Conservation (phyloP, 176 grass and related monocot species). For the Triticum urartu region DNA sequence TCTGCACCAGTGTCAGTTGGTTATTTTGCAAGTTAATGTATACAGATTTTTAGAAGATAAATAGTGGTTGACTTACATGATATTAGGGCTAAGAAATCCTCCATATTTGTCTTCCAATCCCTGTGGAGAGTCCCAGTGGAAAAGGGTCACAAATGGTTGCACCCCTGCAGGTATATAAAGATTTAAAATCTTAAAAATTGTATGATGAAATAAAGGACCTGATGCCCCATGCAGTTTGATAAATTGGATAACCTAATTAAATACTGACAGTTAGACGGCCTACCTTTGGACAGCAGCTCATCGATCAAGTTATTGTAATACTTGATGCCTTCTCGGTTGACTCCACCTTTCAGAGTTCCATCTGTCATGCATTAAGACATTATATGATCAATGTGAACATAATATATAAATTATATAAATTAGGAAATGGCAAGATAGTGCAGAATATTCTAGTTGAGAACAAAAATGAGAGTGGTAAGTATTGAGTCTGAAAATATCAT, state of each 20-base stretch:
- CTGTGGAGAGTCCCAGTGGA: slow-evolving; percentile 60
- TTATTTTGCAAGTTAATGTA: neutral
- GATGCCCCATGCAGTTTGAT: neutral
- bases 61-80: slow-evolving; percentile 33
- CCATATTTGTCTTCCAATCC: slow-evolving; percentile 51
- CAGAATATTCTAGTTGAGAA: neutral
- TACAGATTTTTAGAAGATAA: neutral
- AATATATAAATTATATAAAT: neutral
- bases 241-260: neutral
- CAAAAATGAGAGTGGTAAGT: neutral
- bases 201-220: neutral
- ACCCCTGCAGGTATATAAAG: slow-evolving; percentile 18
- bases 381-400: neutral
- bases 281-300: slow-evolving; percentile 43
- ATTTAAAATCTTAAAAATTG: neutral
- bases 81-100: slow-evolving; percentile 45
- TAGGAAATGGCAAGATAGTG: neutral
- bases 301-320: slow-evolving; percentile 59
- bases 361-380: slow-evolving; percentile 17
- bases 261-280: neutral
- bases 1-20: neutral
- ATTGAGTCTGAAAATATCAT: neutral
- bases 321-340: slow-evolving; percentile 43
- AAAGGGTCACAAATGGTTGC: slow-evolving; percentile 53
- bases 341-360: slow-evolving; percentile 39